A percentile compares a stretch with the other conserved stretches of the same genome.
Conservation (phyloP, 2,329 filamentous ascomycete genomes). For the Microthyrium microscopicum region DNA sequence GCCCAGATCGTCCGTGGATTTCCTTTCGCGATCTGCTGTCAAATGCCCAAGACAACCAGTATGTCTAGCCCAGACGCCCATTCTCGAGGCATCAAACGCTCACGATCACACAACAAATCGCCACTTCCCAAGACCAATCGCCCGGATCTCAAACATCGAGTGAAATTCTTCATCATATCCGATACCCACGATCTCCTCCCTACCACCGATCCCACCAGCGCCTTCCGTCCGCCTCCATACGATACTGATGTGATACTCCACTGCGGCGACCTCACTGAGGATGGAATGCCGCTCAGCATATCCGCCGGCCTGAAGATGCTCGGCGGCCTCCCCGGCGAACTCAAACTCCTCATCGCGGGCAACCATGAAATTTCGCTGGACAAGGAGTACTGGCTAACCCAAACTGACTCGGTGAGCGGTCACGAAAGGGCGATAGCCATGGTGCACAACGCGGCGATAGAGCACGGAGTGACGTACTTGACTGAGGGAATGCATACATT, state of each 20-base stretch:
- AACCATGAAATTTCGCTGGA: conserved; percentile 19
- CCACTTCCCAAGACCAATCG: too few species aligned
- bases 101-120: too few species aligned
- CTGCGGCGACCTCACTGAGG: conserved; percentile 23
- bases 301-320: conserved; percentile 15
- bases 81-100: too few species aligned
- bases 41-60: too few species aligned
- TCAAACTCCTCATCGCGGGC: conserved; percentile 22
- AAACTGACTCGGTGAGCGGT: background rate
- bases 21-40: too few species aligned
- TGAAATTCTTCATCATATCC: conserved; percentile 12
- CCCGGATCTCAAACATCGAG: too few species aligned
- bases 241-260: conserved; percentile 21
- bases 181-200: conserved; percentile 13
- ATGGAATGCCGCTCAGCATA: conserved; percentile 17
- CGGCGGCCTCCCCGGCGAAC: conserved; percentile 14
- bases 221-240: conserved; percentile 1
- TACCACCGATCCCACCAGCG: conserved; percentile 1
- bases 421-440: conserved; percentile 9
- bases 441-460: background rate
- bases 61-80: too few species aligned
- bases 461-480: conserved; percentile 15
- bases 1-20: too few species aligned
- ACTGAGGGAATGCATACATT: conserved; percentile 17
- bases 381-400: conserved; percentile 1